Base-by-base conservation (phyloP, 176 grass and related monocot genomes). In the Phoenix roebelenii region DNA sequence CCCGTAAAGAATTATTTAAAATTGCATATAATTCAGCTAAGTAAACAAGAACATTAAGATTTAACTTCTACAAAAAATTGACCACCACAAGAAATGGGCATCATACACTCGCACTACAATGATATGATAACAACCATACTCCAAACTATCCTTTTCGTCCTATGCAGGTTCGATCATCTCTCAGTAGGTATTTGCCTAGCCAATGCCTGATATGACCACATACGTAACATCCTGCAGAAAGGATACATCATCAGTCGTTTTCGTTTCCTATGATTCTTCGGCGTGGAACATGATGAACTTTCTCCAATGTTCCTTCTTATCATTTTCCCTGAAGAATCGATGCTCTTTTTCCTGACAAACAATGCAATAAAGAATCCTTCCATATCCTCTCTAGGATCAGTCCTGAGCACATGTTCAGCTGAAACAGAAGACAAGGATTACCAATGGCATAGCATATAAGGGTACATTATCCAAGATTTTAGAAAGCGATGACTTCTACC, bases 351-450 rank as follows among this genome's bases (percentile, higher is more conserved):
- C 18, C 81, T 88, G 4, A 97, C 81, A 25, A 97, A 97, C 51
- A 91, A 77, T 15, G 83, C 59, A 28, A 97, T 85, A 75, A 91
- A 97, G 81, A 91, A 97, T 28, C 92, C 92, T 66, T 97, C 92
- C 10, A 89, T 69, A 18, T 58, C 84, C 7, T 96, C 92, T 49
- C 74, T 72, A 0, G 83, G 92, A 30, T 96, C 75, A 0, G 92
- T 96, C 30, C 92, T 74, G 18, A 96, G 77, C 67, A 96, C 57
- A 76, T 80, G 68, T 24, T 90, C 72, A 23, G 86, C 92, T 96
- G 83, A 39, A 26, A 55, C 4, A 32, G 25, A 53, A 54, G 29
- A 52, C 7, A 6, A 22, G 4, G 17, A 50, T 15, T 18, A 35
- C 3, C 12, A 12, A 9, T 4, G 16, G 23, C 7, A 9, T 54